Evolutionary conservation across 2,329 filamentous ascomycete genomes (phyloP), one percentile per base, ranked within the genome.

Genomic region (Blumeria graminis): DNA sequence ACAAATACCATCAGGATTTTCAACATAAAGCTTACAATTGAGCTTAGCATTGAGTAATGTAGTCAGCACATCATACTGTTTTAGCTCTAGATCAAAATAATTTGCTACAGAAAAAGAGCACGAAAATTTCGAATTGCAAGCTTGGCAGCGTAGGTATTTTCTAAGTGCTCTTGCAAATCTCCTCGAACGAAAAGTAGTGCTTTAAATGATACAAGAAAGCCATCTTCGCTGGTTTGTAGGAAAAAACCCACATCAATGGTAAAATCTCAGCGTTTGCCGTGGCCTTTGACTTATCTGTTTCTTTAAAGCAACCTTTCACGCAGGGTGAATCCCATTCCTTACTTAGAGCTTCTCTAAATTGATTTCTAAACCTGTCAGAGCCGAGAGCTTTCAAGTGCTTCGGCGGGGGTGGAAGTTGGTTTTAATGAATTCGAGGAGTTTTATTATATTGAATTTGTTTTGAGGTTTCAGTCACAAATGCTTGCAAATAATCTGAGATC

Each of bases 91-190:
- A n/a, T 45, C 18, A 46, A 55, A 55, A 32, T 34, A n/a, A 32
- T 55, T 34, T 6, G 22, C 22, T 33, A 51, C 35, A 14, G 48
- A 51, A 34, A 13, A 22, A 51, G 22, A 14, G 48, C 28, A 11
- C 48, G 22, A 51, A 51, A 51, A 22, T 51, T 51, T 51, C 32
- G 22, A 35, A 51, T 51, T 51, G 48, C 48, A 51, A 51, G 22
- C 33, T 22, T 51, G 48, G 48, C 48, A n/a, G 48, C 48, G 48
- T 51, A 51, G 35, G 48, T 51, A 33, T 51, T 51, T 11, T 51
- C 48, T n/a, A 51, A 6, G 3, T 14, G 48, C 22, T 51, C 22
- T 51, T 51, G 22, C 48, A 51, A 34, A 34, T 51, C 48, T 33
- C 48, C 48, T 34, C 48, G 22, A 6, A 51, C 48, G n/a, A 51